Percentiles rank a stretch among this genome's conserved stretches.
Conservation (phyloP, 257 asterid genomes). For the Anisodus acutangulus region DNA sequence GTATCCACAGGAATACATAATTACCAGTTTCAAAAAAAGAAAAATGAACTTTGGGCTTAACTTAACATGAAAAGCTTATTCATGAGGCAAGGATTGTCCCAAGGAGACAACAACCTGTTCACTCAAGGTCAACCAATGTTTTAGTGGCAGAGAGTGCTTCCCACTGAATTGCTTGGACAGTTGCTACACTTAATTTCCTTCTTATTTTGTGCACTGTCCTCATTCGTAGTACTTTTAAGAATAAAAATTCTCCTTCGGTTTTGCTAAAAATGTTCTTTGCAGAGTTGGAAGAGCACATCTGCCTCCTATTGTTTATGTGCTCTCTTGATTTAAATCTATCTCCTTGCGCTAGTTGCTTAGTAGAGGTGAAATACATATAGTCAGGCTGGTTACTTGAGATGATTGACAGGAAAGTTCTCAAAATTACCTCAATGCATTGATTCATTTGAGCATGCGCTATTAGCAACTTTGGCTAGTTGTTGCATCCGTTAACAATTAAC, state of each 20-base stretch:
- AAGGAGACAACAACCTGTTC: background rate
- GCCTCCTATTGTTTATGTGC: background rate
- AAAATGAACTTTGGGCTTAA: background rate
- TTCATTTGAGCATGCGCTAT: background rate
- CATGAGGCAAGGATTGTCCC: background rate
- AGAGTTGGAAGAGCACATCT: background rate
- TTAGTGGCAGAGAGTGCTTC: background rate
- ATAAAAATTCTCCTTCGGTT: background rate
- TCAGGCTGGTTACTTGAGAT: constrained; percentile 10
- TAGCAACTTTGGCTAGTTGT: background rate
- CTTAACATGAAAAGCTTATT: background rate
- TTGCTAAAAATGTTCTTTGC: background rate
- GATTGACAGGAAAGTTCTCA: background rate
- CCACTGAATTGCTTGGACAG: background rate
- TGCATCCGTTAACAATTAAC: background rate
- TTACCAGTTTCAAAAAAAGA: no score
- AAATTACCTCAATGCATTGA: background rate
- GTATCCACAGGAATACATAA: no score
- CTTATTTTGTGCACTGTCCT: background rate
- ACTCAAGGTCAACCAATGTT: background rate
- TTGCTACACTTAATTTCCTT: background rate
- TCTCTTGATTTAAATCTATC: background rate
- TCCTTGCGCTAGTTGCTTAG: background rate
- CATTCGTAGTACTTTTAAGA: background rate
- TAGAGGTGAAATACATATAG: background rate